Percentiles rank a stretch among this genome's conserved stretches.
phyloP scores from a whole-genome alignment of 305 asterid genomes.

The Fraxinus platypoda region DNA sequence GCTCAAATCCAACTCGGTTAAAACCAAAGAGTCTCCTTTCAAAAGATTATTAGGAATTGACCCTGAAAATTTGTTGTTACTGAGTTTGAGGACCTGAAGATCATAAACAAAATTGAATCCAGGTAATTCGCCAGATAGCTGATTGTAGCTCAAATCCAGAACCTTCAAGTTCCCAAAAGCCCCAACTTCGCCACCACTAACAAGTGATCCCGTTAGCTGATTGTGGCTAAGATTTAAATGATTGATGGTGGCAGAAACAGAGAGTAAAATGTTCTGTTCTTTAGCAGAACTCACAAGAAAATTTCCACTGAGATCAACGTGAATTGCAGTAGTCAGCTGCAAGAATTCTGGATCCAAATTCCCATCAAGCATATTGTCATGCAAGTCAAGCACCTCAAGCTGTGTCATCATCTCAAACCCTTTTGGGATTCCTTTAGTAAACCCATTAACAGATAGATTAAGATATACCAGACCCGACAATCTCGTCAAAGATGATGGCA shows the following conservation, averaged over 20 bases:
- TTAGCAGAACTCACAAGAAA: constrained; percentile 48
- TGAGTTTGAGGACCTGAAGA: constrained; percentile 74
- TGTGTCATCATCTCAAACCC: constrained; percentile 74
- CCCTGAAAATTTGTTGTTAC: constrained; percentile 77
- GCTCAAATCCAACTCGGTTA: constrained; percentile 81
- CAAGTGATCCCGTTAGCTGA: constrained; percentile 67
- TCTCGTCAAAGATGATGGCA: constrained; percentile 60
- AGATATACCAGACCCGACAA: constrained; percentile 59
- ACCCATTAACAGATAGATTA: constrained; percentile 64
- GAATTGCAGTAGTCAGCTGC: constrained; percentile 65
- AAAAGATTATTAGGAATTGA: constrained; percentile 71
- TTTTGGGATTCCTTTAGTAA: constrained; percentile 68
- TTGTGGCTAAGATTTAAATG: constrained; percentile 78
- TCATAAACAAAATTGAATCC: constrained; percentile 83
- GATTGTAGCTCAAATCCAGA: constrained; percentile 92
- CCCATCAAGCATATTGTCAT: constrained; percentile 82
- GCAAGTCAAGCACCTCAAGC: constrained; percentile 79
- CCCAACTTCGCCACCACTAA: constrained; percentile 59
- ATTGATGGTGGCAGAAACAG: constrained; percentile 60
- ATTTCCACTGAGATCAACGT: constrained; percentile 83
- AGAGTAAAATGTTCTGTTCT: constrained; percentile 42
- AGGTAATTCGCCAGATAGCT: constrained; percentile 83
- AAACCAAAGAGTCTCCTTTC: constrained; percentile 80
- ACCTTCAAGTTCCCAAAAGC: constrained; percentile 69
- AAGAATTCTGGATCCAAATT: constrained; percentile 61